These are phyloP conservation scores for Globisporangium spiculum DNA, from an alignment of 352 stramenopile species.

Conservation along the genomic window DNA sequence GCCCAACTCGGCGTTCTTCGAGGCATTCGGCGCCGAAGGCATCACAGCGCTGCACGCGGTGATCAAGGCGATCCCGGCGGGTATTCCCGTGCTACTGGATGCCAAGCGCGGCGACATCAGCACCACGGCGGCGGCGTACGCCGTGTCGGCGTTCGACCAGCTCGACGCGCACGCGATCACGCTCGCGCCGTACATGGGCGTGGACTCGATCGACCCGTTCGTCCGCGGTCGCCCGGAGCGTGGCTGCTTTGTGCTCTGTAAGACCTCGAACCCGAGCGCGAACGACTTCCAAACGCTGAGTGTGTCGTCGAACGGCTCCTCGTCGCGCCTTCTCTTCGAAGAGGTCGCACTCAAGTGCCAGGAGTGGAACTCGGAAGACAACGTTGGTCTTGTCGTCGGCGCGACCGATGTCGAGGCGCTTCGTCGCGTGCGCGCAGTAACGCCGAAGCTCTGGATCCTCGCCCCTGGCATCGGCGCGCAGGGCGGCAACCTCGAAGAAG, in stretches of 20 bases:
- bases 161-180: slow-evolving; percentile 95
- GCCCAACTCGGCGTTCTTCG: slow-evolving; percentile 99
- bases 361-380: slow-evolving; percentile 89
- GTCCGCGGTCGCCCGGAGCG: slow-evolving; percentile 80
- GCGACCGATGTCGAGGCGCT: slow-evolving; percentile 95
- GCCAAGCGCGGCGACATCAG: slow-evolving; percentile 99
- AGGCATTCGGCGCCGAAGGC: slow-evolving; percentile 88
- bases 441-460: slow-evolving; percentile 95
- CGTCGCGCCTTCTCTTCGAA: slow-evolving; percentile 71
- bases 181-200: slow-evolving; percentile 98
- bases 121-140: slow-evolving; percentile 96
- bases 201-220: slow-evolving; percentile 97
- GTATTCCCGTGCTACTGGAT: slow-evolving; percentile 97
- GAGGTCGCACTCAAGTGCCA: slow-evolving; percentile 89
- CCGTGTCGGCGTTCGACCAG: slow-evolving; percentile 91
- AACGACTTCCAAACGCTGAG: slow-evolving; percentile 94
- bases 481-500: slow-evolving; percentile 89
- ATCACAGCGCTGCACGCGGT: slow-evolving; percentile 90
- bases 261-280: slow-evolving; percentile 98
- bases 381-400: slow-evolving; percentile 96
- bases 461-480: slow-evolving; percentile 96
- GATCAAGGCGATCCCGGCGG: slow-evolving; percentile 80
- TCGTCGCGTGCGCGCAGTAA: slow-evolving; percentile 74
- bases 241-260: slow-evolving; percentile 98
- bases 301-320: slow-evolving; percentile 17